Base-by-base conservation (phyloP, 495 filamentous ascomycete genomes). In the Cercophora samala region DNA sequence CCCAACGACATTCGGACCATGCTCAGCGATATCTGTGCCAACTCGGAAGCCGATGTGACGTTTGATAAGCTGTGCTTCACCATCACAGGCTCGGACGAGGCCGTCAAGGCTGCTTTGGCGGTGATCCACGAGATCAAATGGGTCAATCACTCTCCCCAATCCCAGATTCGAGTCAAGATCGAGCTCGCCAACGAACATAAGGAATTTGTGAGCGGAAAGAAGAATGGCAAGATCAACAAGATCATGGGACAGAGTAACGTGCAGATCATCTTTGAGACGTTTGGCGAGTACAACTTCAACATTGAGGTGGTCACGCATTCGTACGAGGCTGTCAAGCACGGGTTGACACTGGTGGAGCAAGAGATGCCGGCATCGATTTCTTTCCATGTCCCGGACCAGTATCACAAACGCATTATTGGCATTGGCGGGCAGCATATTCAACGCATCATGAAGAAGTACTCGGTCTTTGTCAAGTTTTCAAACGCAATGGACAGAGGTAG, bases 171-270 rank as follows among this genome's bases (percentile, higher is more conserved):
- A 17, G 93, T 98, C 73, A 97, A 97, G 85, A 96, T 99, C 63
- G 95, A 99, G 80, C 89, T 99, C 26, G 96, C 95, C 66, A 98
- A 98, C 74, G 95, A 99, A 81, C 95, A 99, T 79, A 99, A 99
- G 79, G 95, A 99, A 75, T 99, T 99, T 74, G 95, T 99, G 56
- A 96, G 93, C 68, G 95, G 95, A 58, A 99, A 99, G 82, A 99
- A 98, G 84, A 98, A 98, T 72, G 95, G 95, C 80, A 99, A 99
- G 83, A 98, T 99, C 77, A 99, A 99, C 84, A 99, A 99, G 86
- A 99, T 99, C 75, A 98, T 99, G 96, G 93, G 93, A 17, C 93
- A 97, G 77, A 95, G 92, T 81, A 96, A 94, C 70, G 95, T 99
- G 5, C 95, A 99, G 79, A 97, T 99, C 70, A 93, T 97, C 69